Evolutionary conservation across 768 basidiomycete genomes (phyloP), one percentile per base, ranked within the genome.

Genomic region (Nidularia pulvinata): DNA sequence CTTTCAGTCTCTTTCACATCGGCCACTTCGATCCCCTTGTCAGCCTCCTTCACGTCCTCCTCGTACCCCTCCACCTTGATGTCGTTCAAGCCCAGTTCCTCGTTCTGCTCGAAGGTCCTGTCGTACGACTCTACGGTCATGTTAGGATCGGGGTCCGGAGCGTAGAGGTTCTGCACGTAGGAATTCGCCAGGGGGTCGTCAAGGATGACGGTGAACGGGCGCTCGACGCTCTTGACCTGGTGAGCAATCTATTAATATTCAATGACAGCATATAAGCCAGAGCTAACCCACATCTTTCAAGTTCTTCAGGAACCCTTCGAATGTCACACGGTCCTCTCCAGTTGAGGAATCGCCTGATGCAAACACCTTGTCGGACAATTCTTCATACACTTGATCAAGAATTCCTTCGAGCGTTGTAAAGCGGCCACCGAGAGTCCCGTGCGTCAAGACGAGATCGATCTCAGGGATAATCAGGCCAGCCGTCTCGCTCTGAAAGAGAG

Each of bases 391-490:
- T 64, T 98, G 97, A 54, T 91, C 83, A 35, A 99, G 78, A 51
- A 98, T 88, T 19, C 97, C 97, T 69, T 99, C 97, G 19, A 98
- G 78, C 0, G 97, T 99, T 0, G 97, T 99, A 75, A 99, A 99
- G 7, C 97, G 83, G 7, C 97, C 97, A 10, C 97, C 97, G 3
- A 99, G 84, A 0, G 97, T 98, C 4, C 97, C 97, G 14, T 93
- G 86, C 43, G 92, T 88, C 5, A 99, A 83, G 9, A 87, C 84
- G 6, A 99, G 86, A 50, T 98, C 92, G 58, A 98, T 97, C 65
- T 99, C 97, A 2, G 97, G 95, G 44, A 99, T 93, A 3, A 72
- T 77, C 33, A 99, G 75, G 14, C 94, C 94, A 14, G 91, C 91
- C 0, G 91, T 94, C 64, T 99, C 96, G 64, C 94, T 96, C 83